Evolutionary conservation across 179 eudicot genomes (phyloP), one percentile per base, ranked within the genome.

Genomic region (Gypsophila paniculata): DNA sequence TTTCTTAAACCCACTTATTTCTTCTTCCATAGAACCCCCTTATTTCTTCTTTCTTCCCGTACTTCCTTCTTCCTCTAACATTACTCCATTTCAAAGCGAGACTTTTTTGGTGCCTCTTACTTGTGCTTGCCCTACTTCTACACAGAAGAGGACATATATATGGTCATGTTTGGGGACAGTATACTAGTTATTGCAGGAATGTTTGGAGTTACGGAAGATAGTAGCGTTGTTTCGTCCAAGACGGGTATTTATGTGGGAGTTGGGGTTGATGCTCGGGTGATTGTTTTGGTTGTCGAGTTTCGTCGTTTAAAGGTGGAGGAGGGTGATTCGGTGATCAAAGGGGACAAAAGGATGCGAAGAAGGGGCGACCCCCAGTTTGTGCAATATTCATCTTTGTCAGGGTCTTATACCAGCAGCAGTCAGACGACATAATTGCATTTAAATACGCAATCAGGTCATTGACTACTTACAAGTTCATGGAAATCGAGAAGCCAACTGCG

Each of bases 121-220:
- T 75, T 89, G 97, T 60, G 97, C 96, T 11, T 91, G 97, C 26
- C 91, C 96, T 2, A 77, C 90, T 4, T 4, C 49, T 9, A 70
- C 75, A 23, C 97, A 90, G 75, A 74, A 76, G 13, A 72, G 38
- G 2, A 69, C 22, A 15, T 61, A n/a, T 87, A 86, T 68, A 64
- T 81, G 6, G 79, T 81, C 46, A 63, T 67, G 0, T 70, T 72
- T 83, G 85, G 80, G 6, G 85, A 89, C 19, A 22, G 3, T 23
- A 0, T 83, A 4, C 5, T 53, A 1, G 32, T 65, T 9, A 81
- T 91, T 42, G 86, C 85, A 32, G 46, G 48, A 0, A 69, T 61
- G 48, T 91, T 89, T 69, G 83, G 81, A 10, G 89, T 49, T 3
- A 74, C 70, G 53, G 49, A 11, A 22, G 68, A 64, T 26, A 29